A percentile compares a stretch with the other conserved stretches of the same genome.
Conservation (phyloP, 148 eudicot species). For the Tetragonia tetragonoides region DNA sequence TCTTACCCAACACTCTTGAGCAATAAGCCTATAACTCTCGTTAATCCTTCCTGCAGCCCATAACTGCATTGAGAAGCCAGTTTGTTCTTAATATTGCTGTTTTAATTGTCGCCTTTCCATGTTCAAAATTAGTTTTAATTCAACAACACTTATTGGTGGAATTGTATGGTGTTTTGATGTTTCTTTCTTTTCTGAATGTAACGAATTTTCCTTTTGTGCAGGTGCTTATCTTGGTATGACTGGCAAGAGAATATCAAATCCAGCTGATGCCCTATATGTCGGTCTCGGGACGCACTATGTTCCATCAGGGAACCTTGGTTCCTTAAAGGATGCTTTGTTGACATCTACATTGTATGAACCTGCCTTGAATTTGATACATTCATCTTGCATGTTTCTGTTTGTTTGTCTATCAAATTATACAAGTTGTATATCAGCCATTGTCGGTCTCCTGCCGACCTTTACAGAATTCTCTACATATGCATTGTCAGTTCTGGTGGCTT, state of each 20-base stretch:
- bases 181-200: slow-evolving; percentile 5
- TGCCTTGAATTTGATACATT: not conserved
- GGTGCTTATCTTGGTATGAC: slow-evolving; percentile 98
- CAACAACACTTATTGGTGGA: no score
- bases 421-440: not conserved
- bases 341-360: slow-evolving; percentile 62
- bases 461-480: not conserved
- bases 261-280: slow-evolving; percentile 88
- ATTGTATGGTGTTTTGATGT: no score
- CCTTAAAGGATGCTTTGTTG: slow-evolving; percentile 65
- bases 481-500: not conserved
- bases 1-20: not conserved
- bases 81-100: not conserved
- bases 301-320: slow-evolving; percentile 67
- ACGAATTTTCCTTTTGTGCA: slow-evolving; percentile 29
- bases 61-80: not conserved
- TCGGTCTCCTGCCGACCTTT: not conserved
- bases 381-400: not conserved
- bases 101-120: not conserved
- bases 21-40: not conserved
- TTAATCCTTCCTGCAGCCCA: not conserved
- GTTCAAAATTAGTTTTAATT: not conserved
- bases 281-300: slow-evolving; percentile 89
- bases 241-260: slow-evolving; percentile 78
- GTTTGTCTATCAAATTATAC: not conserved